Conservation (phyloP, 441 rosid species). For the Euphorbia celastroides region DNA sequence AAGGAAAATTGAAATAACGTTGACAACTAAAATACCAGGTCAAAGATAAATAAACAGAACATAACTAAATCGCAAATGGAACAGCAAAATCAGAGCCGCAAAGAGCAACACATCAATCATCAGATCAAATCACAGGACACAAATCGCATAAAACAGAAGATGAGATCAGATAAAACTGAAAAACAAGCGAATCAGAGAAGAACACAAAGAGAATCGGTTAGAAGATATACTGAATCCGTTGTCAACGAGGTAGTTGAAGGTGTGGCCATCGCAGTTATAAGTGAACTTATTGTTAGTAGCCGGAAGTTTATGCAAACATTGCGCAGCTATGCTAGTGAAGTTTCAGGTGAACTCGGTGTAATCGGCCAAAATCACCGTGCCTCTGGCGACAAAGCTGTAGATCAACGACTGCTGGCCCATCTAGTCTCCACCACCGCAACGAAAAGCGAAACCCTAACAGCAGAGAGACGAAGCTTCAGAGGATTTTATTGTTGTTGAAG, state of each 20-base stretch:
- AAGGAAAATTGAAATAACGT: background rate
- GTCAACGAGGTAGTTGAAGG: conserved; percentile 71
- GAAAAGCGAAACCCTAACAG: conserved; percentile 13
- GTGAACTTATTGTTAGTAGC: conserved; percentile 67
- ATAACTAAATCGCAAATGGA: background rate
- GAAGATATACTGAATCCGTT: conserved; percentile 48
- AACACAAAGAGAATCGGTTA: background rate
- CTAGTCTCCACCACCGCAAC: background rate
- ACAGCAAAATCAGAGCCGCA: background rate
- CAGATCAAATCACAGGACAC: conserved; percentile 8
- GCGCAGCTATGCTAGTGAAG: conserved; percentile 60
- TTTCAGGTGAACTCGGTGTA: conserved; percentile 72
- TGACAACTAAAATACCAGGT: background rate
- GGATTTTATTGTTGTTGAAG: conserved; percentile 3
- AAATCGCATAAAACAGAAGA: conserved; percentile 11
- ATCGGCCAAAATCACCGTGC: conserved; percentile 57
- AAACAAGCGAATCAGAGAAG: background rate
- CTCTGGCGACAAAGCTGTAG: conserved; percentile 73
- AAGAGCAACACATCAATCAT: background rate
- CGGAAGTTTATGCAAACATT: conserved; percentile 77
- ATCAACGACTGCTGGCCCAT: conserved; percentile 79
- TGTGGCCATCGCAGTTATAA: conserved; percentile 77
- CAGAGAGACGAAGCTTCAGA: conserved; percentile 3
- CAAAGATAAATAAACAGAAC: background rate
- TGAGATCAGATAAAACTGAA: conserved; percentile 13